phyloP scores from a whole-genome alignment of 2,329 filamentous ascomycete genomes.

The Aureobasidium zeae region DNA sequence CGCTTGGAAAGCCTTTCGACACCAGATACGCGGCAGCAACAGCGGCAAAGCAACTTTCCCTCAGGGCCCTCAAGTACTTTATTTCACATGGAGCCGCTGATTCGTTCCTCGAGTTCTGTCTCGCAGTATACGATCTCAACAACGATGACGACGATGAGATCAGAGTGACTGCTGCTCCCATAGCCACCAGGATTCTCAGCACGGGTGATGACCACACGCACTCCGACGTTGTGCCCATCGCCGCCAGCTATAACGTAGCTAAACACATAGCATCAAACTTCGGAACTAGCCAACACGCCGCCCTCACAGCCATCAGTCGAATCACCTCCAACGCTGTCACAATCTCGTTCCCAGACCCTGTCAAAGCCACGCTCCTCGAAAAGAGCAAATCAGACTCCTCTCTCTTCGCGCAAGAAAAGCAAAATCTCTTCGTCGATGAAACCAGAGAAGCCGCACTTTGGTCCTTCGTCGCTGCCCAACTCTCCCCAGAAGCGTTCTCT shows the following conservation, averaged over 20 bases:
- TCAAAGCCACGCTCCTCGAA: slow-evolving; percentile 25
- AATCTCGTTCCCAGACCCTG: slow-evolving; percentile 20
- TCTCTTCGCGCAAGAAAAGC: slow-evolving; percentile 81
- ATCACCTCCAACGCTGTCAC: slow-evolving; percentile 7
- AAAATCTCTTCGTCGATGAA: slow-evolving; percentile 88
- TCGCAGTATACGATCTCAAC: slow-evolving; percentile 64
- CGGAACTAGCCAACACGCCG: not conserved
- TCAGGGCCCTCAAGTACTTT: not conserved
- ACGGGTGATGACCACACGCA: slow-evolving; percentile 17
- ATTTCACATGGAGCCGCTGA: not conserved
- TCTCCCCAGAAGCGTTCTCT: slow-evolving; percentile 23
- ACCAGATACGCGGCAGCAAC: slow-evolving; percentile 24
- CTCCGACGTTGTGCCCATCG: slow-evolving; percentile 38
- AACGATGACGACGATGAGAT: slow-evolving; percentile 92
- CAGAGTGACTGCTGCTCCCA: slow-evolving; percentile 52
- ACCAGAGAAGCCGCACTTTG: slow-evolving; percentile 65
- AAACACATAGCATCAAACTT: slow-evolving; percentile 23
- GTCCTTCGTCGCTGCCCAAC: slow-evolving; percentile 42
- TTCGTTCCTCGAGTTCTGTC: slow-evolving; percentile 45
- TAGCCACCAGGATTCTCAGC: slow-evolving; percentile 40
- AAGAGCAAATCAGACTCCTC: slow-evolving; percentile 46
- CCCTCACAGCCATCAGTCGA: slow-evolving; percentile 5
- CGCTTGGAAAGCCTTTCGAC: slow-evolving; percentile 18
- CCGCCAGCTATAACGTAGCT: slow-evolving; percentile 36
- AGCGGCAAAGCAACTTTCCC: slow-evolving; percentile 19